phyloP scores from a whole-genome alignment of 495 filamentous ascomycete species.

The Penicillium dipodomyicola region DNA sequence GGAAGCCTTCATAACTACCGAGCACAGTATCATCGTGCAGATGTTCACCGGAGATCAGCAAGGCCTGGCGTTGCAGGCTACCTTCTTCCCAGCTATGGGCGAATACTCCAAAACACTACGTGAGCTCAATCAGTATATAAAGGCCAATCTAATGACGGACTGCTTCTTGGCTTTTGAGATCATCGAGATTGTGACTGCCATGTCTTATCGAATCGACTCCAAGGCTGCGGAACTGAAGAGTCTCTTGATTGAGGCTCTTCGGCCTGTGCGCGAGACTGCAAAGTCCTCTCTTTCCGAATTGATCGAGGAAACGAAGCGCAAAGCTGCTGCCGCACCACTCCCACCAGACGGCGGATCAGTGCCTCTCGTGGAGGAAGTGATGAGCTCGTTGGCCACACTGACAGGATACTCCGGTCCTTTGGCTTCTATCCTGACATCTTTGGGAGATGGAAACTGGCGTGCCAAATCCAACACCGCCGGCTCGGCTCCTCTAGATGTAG shows the following conservation, averaged over 20 bases:
- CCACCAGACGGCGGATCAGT: constrained; percentile 77
- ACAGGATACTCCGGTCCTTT: constrained; percentile 84
- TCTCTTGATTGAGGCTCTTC: constrained; percentile 76
- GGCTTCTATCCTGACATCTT: constrained; percentile 81
- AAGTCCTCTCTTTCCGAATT: constrained; percentile 81
- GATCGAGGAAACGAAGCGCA: constrained; percentile 80
- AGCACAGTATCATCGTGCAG: constrained; percentile 82
- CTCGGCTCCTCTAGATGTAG: constrained; percentile 75
- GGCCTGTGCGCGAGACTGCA: constrained; percentile 86
- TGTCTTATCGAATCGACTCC: constrained; percentile 74
- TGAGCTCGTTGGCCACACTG: constrained; percentile 83
- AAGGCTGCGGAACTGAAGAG: constrained; percentile 84
- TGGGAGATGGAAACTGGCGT: constrained; percentile 90
- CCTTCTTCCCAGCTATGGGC: constrained; percentile 69
- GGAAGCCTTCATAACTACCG: constrained; percentile 79
- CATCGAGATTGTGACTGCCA: constrained; percentile 80
- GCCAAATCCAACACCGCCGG: constrained; percentile 57
- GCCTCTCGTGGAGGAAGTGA: constrained; percentile 75
- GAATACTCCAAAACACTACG: constrained; percentile 83
- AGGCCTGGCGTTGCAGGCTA: constrained; percentile 70
- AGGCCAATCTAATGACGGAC: constrained; percentile 81
- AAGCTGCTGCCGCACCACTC: constrained; percentile 58
- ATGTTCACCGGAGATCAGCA: constrained; percentile 85
- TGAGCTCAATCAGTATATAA: constrained; percentile 88
- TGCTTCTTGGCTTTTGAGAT: constrained; percentile 97